Evolutionary conservation across 1,139 yeast genomes (phyloP).

Genomic region (Ogataea hybrid): DNA sequence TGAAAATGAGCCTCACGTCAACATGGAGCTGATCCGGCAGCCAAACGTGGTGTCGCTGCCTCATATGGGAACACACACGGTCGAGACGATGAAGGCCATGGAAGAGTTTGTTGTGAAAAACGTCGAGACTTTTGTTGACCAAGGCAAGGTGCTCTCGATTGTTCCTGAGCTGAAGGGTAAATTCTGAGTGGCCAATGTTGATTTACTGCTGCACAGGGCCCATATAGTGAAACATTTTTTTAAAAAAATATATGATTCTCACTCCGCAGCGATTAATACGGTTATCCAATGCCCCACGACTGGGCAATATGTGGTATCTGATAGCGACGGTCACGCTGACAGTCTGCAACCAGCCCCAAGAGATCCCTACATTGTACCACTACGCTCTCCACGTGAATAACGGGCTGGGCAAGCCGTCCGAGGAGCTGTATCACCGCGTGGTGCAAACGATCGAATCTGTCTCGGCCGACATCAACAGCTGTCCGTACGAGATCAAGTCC

Average conservation of each 20-base stretch:
- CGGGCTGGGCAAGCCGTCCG: constrained; percentile 12
- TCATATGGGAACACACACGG: constrained; percentile 79
- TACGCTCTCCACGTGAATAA: constrained; percentile 53
- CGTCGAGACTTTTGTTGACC: constrained; percentile 41
- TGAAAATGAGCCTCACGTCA: constrained; percentile 76
- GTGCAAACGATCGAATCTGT: constrained; percentile 1
- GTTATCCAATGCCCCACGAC: constrained; percentile 42
- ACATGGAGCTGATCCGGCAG: constrained; percentile 51
- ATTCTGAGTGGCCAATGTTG: constrained; percentile 4
- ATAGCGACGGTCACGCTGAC: constrained; percentile 82
- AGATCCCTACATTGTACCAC: constrained; percentile 71
- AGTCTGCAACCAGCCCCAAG: constrained; percentile 79
- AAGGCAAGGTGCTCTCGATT: constrained; percentile 61
- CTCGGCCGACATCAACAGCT: constrained; percentile 3
- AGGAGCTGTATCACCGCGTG: constrained; percentile 30
- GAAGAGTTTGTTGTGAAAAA: constrained; percentile 52
- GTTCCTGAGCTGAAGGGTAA: constrained; percentile 56
- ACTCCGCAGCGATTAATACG: constrained; percentile 63
- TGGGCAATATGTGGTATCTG: constrained; percentile 56
- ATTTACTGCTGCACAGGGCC: no score
- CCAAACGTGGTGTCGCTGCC: constrained; percentile 68
- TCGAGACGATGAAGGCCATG: constrained; percentile 53
- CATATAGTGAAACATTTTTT: no score
- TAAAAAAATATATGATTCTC: constrained; percentile 33
- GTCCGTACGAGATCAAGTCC: constrained; percentile 13